Evolutionary conservation across 164 flowering plant species (phyloP), one percentile per base, ranked within the genome.

Genomic region (Umbilicus rupestris): DNA sequence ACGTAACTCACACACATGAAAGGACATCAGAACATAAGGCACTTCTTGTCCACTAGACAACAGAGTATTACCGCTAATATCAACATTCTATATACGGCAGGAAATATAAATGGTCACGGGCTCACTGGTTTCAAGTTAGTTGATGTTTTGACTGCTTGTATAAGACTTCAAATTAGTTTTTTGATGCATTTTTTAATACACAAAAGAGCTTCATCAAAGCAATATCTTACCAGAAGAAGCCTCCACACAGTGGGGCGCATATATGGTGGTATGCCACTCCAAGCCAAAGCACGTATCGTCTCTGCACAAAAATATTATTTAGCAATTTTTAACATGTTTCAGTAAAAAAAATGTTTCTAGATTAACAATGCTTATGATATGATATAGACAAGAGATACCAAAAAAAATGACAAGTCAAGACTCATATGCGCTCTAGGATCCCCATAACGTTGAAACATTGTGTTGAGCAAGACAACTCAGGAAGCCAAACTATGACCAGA

Each of bases 251-350:
- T 75, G 29, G 99, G 97, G 17, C 96, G 96, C 87, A 91, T 79
- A 73, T 94, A 83, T 42, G 89, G 84, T 41, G 96, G 96, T 64
- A 94, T 75, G 10, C 99, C 99, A 83, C 90, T 94, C 99, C 99
- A 94, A 64, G 96, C 89, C 63, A 94, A 79, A 77, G 81, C 86
- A 14, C 99, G 92, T 75, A 94, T 76, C 46, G 83, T 84, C 46
- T 94, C 99, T 94, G 78, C 75, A 83, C 0, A 68, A 70, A 47
- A 42, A 55, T 19, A 2, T 26, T 52, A 26, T 26, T 26, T 26
- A 52, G 5, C 15, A 52, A 26, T 2, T 46, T 35, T 0, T 24
- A 52, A 16, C 17, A 24, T 11, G 60, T 55, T 55, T 15, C 33
- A 52, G 30, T 14, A 41, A 41, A 9, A 41, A 0, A 6, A 41